phyloP scores from a whole-genome alignment of 2,329 filamentous ascomycete genomes.

The Fusarium lateritium region DNA sequence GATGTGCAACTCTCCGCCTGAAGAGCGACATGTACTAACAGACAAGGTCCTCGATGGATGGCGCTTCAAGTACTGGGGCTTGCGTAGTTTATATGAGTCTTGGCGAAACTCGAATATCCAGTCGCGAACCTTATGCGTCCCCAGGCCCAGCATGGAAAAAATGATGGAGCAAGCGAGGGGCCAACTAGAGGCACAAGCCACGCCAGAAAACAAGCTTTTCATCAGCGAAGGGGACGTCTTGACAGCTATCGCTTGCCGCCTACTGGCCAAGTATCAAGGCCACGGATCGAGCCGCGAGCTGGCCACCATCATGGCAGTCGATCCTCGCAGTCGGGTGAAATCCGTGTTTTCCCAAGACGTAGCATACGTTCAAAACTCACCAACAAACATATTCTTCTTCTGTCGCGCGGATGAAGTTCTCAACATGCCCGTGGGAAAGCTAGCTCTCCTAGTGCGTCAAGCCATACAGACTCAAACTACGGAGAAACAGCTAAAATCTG shows the following conservation, averaged over 20 bases:
- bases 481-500: constrained; percentile 38
- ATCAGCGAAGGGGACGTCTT: constrained; percentile 22
- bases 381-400: constrained; percentile 23
- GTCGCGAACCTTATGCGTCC: constrained; percentile 20
- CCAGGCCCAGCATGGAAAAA: background rate
- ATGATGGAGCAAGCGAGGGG: constrained; percentile 13
- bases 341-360: constrained; percentile 11
- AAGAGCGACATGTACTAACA: constrained; percentile 8
- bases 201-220: fast-evolving
- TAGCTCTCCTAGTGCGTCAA: constrained; percentile 29
- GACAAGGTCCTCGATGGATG: constrained; percentile 23
- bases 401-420: constrained; percentile 2
- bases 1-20: background rate
- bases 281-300: background rate
- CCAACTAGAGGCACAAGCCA: background rate
- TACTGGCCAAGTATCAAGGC: constrained; percentile 18
- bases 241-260: constrained; percentile 11
- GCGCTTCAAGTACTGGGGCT: constrained; percentile 18
- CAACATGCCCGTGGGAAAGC: constrained; percentile 19
- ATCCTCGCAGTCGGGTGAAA: constrained; percentile 23
- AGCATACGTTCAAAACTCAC: constrained; percentile 29
- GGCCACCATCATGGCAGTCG: constrained; percentile 26
- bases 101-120: constrained; percentile 15
- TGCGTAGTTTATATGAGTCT: constrained; percentile 18
- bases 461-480: constrained; percentile 34